Evolutionary conservation across 163 green algal genomes (phyloP).

Genomic region (Coccomyxa subellipsoidea): DNA sequence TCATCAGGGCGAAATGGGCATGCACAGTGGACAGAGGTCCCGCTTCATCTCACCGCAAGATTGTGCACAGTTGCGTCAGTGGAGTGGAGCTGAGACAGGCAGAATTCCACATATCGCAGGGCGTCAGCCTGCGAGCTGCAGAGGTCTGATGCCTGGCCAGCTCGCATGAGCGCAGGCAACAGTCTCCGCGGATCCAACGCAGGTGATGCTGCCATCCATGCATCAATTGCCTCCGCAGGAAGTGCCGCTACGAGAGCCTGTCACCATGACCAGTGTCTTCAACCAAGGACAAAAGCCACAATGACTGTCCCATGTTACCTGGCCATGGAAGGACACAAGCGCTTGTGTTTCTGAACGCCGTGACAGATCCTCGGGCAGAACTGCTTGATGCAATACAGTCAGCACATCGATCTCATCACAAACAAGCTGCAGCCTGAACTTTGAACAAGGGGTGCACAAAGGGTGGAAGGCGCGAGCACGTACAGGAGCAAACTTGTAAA

Average conservation of each 20-base stretch:
- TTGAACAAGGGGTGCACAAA: background rate
- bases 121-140: conserved; percentile 39
- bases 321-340: too few relatives aligned
- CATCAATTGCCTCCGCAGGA: conserved; percentile 60
- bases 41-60: conserved; percentile 47
- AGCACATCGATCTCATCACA: too few relatives aligned
- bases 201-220: conserved; percentile 60
- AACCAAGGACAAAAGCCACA: background rate
- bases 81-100: conserved; percentile 51
- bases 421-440: background rate
- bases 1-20: background rate
- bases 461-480: background rate
- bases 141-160: conserved; percentile 37
- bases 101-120: conserved; percentile 78
- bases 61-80: conserved; percentile 79
- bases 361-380: too few relatives aligned
- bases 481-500: conserved; percentile 77
- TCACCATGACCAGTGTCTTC: background rate
- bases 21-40: background rate
- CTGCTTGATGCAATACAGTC: too few relatives aligned
- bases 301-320: too few relatives aligned
- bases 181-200: conserved; percentile 66
- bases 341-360: too few relatives aligned
- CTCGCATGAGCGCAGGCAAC: conserved; percentile 77
- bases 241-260: conserved; percentile 63